phyloP scores from a whole-genome alignment of 2,329 filamentous ascomycete species.

The Ilyonectria sp. region DNA sequence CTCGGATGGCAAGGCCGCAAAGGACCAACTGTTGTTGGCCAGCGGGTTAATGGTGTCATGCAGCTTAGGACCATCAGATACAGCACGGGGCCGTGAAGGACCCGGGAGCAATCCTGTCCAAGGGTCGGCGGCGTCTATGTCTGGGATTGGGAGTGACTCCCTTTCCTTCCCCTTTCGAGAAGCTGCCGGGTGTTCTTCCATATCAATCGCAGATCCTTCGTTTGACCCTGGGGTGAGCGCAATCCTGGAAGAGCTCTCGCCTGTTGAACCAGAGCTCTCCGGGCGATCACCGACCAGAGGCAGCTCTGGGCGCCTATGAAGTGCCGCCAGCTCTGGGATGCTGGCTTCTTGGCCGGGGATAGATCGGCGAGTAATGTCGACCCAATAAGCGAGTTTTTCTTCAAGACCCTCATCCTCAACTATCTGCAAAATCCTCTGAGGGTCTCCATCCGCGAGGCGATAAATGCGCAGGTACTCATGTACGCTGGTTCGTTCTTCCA shows the following conservation, averaged over 20 bases:
- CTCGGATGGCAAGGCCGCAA: constrained; percentile 58
- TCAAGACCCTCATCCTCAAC: constrained; percentile 73
- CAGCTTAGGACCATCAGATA: constrained; percentile 69
- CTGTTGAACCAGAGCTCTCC: constrained; percentile 43
- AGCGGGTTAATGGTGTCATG: constrained; percentile 64
- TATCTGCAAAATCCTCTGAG: constrained; percentile 71
- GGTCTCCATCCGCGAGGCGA: constrained; percentile 72
- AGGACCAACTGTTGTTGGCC: constrained; percentile 75
- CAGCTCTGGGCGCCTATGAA: constrained; percentile 17
- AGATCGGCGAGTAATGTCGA: constrained; percentile 64
- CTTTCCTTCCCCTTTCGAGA: constrained; percentile 48
- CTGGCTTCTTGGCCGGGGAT: constrained; percentile 33
- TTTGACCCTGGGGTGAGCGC: constrained; percentile 44
- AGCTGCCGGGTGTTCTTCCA: constrained; percentile 5
- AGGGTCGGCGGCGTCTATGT: constrained; percentile 15
- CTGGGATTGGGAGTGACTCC: constrained; percentile 28
- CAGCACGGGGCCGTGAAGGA: constrained; percentile 64
- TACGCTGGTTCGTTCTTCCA: constrained; percentile 45
- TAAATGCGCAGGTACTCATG: constrained; percentile 67
- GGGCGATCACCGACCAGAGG: constrained; percentile 24
- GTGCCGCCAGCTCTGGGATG: constrained; percentile 8
- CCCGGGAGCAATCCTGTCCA: constrained; percentile 34
- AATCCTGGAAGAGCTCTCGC: constrained; percentile 45
- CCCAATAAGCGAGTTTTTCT: constrained; percentile 72
- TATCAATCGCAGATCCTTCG: constrained; percentile 31